phyloP scores from a whole-genome alignment of 192 early-diverging fungal species.

The Dissophora globulifera region DNA sequence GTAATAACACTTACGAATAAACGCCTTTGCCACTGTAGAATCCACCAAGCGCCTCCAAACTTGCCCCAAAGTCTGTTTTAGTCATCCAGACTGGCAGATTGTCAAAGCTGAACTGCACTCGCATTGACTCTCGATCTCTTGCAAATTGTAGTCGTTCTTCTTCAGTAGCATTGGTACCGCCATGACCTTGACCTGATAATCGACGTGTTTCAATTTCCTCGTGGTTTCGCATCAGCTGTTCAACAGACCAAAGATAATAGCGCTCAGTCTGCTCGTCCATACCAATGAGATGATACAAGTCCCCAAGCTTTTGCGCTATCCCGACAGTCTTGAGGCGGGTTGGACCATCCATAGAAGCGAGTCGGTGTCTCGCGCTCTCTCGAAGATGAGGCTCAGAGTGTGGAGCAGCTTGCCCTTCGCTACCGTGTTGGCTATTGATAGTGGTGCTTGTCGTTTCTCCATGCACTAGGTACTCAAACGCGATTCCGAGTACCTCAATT shows the following conservation, averaged over 20 bases:
- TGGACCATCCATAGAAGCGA: slow-evolving; percentile 32
- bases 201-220: neutral
- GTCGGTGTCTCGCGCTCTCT: slow-evolving; percentile 8
- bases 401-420: too few species aligned
- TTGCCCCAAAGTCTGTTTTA: slow-evolving; percentile 61
- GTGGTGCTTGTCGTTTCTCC: too few species aligned
- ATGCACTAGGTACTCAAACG: slow-evolving; percentile 54
- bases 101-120: slow-evolving; percentile 56
- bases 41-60: slow-evolving; percentile 62
- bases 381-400: slow-evolving; percentile 13
- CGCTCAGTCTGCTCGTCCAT: slow-evolving; percentile 63
- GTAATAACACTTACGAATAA: slow-evolving; percentile 59
- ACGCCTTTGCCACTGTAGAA: slow-evolving; percentile 64
- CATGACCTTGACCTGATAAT: neutral
- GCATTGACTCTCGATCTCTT: slow-evolving; percentile 30
- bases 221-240: slow-evolving; percentile 58
- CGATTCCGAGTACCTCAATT: slow-evolving; percentile 56
- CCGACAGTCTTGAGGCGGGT: slow-evolving; percentile 59
- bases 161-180: neutral
- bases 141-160: slow-evolving; percentile 35
- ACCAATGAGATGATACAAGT: slow-evolving; percentile 53
- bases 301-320: slow-evolving; percentile 66
- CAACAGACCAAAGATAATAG: slow-evolving; percentile 67
- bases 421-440: too few species aligned
- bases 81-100: slow-evolving; percentile 66